Evolutionary conservation across 169 alveolate species (phyloP).

Genomic region (Pseudocohnilembus persalinus): DNA sequence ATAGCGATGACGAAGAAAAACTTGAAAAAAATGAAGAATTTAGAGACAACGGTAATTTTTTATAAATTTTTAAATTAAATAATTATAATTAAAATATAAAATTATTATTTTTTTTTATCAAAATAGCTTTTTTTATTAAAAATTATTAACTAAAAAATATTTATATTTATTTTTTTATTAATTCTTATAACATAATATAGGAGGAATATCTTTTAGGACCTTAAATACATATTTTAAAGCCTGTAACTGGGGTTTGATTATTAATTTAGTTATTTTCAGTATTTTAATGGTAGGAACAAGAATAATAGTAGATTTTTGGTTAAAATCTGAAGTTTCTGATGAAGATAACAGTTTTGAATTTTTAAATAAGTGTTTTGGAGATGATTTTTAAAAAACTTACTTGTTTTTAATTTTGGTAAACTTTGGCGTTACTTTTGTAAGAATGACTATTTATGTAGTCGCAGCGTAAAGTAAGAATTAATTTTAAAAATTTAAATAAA

Average conservation of each 20-base stretch:
- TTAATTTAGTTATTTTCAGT: constrained; percentile 38
- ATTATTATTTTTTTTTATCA: no score
- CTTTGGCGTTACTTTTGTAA: constrained; percentile 29
- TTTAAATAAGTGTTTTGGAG: constrained; percentile 38
- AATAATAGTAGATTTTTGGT: constrained; percentile 57
- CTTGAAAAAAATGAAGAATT: not conserved
- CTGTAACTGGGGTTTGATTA: constrained; percentile 27
- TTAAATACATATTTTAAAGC: constrained; percentile 40
- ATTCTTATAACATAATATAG: no score
- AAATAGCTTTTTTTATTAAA: no score
- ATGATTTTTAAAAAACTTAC: constrained; percentile 23
- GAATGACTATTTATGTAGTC: constrained; percentile 37
- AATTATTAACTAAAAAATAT: no score
- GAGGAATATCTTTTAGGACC: constrained; percentile 48
- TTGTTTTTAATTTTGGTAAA: constrained; percentile 30
- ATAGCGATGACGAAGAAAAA: not conserved
- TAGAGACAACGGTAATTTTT: not conserved
- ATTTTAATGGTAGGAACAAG: constrained; percentile 33
- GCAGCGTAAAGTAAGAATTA: constrained; percentile 3
- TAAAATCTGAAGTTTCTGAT: constrained; percentile 45
- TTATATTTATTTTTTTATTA: no score
- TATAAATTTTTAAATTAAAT: no score
- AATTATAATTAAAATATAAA: no score
- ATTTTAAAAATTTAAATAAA: no score
- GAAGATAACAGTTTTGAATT: constrained; percentile 42